Evolutionary conservation across 176 grass and related monocot species (phyloP).

Genomic region (Carex pumila): DNA sequence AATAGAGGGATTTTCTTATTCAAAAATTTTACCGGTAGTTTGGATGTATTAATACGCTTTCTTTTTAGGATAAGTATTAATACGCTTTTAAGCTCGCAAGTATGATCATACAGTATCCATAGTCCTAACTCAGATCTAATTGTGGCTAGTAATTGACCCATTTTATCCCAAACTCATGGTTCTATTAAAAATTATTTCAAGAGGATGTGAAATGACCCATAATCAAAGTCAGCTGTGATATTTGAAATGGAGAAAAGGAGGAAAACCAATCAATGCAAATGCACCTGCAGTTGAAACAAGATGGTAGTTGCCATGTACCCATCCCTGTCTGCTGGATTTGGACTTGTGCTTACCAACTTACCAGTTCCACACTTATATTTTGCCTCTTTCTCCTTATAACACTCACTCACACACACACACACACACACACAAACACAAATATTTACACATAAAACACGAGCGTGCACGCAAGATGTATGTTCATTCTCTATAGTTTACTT

Average conservation of each 20-base stretch:
- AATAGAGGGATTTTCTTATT: too few relatives aligned
- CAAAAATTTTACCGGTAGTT: too few relatives aligned
- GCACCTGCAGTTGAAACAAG: constrained; percentile 4
- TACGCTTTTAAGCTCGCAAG: too few relatives aligned
- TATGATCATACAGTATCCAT: too few relatives aligned
- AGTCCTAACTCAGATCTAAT: neutral
- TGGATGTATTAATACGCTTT: too few relatives aligned
- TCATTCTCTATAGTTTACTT: neutral
- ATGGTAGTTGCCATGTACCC: constrained; percentile 14
- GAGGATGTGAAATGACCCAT: neutral
- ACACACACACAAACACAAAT: neutral
- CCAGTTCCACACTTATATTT: neutral
- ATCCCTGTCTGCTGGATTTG: constrained; percentile 21
- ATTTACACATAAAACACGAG: neutral
- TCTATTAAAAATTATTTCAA: neutral
- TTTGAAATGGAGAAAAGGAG: constrained; percentile 1
- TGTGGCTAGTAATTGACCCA: neutral
- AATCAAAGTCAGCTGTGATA: neutral
- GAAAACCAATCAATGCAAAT: neutral
- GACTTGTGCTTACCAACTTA: constrained; percentile 12
- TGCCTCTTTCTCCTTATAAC: neutral
- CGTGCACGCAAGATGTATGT: neutral
- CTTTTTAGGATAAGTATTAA: too few relatives aligned
- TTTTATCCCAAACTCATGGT: neutral
- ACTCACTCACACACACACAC: neutral